Conservation (phyloP, 176 grass and related monocot genomes). For the Secale cereale region DNA sequence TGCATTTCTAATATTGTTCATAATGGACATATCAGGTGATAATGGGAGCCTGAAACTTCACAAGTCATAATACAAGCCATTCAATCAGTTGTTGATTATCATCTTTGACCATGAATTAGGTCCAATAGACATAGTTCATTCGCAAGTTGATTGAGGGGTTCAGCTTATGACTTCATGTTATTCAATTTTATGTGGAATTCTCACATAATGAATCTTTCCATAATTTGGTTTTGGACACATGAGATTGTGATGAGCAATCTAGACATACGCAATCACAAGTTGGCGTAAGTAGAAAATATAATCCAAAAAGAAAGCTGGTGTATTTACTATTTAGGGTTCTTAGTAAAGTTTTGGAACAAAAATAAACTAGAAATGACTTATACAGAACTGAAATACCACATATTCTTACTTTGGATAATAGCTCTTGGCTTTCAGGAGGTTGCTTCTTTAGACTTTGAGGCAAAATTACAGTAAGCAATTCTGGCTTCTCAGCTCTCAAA, state of each 20-base stretch:
- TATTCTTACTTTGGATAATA: slow-evolving; percentile 82
- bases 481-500: slow-evolving; percentile 96
- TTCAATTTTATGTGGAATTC: background rate
- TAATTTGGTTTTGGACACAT: background rate
- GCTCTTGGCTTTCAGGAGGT: slow-evolving; percentile 93
- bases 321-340: background rate
- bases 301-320: background rate
- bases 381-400: background rate
- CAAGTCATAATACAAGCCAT: background rate
- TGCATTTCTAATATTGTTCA: background rate
- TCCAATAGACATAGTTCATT: background rate
- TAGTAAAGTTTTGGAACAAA: background rate
- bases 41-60: background rate
- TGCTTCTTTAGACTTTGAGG: slow-evolving; percentile 97
- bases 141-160: slow-evolving; percentile 11
- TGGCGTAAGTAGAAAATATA: background rate
- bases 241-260: background rate
- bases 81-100: background rate
- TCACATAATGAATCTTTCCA: background rate
- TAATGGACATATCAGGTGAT: background rate
- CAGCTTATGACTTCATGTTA: background rate
- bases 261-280: background rate
- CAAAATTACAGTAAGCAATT: slow-evolving; percentile 98
- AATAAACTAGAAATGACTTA: slow-evolving; percentile 9
- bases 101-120: background rate